A percentile compares a stretch with the other conserved stretches of the same genome.
Conservation (phyloP, 441 rosid genomes). For the Melastoma candidum region DNA sequence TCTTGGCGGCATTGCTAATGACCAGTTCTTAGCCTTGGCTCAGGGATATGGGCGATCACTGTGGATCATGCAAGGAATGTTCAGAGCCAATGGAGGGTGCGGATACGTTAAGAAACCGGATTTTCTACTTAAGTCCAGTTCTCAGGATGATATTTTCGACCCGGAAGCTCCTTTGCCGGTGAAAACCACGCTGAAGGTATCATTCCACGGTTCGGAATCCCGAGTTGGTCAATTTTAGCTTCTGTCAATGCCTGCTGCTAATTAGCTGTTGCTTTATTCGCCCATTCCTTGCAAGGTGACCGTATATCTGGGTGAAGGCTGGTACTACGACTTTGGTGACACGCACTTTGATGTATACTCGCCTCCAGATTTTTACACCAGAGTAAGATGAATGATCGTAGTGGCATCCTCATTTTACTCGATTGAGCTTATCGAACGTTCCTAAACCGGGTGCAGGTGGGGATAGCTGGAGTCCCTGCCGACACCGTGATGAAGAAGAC, state of each 20-base stretch:
- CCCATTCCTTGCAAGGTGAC: constrained; percentile 4
- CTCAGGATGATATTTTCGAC: constrained; percentile 6
- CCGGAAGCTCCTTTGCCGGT: constrained; percentile 8
- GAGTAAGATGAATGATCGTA: constrained; percentile 8
- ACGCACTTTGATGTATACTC: constrained; percentile 15
- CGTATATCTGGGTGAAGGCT: constrained; percentile 17
- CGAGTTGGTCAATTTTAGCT: background rate
- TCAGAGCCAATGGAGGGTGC: constrained; percentile 19
- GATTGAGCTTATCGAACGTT: too few relatives aligned
- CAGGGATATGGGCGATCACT: constrained; percentile 20
- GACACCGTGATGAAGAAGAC: constrained; percentile 14
- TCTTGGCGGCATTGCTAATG: too few relatives aligned
- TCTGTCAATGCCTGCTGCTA: background rate
- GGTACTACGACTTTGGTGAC: constrained; percentile 6
- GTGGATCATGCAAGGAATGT: constrained; percentile 21
- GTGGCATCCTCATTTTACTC: too few relatives aligned
- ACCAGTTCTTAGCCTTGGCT: too few relatives aligned
- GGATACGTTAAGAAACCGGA: constrained; percentile 19
- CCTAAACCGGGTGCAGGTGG: background rate
- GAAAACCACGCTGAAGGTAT: constrained; percentile 13
- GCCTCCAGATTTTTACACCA: constrained; percentile 17
- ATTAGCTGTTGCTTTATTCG: too few relatives aligned
- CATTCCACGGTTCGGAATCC: background rate
- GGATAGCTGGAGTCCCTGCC: constrained; percentile 11
- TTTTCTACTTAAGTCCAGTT: constrained; percentile 8